Conservation (phyloP, 2,329 filamentous ascomycete genomes). For the Sordariomycetes sp. region DNA sequence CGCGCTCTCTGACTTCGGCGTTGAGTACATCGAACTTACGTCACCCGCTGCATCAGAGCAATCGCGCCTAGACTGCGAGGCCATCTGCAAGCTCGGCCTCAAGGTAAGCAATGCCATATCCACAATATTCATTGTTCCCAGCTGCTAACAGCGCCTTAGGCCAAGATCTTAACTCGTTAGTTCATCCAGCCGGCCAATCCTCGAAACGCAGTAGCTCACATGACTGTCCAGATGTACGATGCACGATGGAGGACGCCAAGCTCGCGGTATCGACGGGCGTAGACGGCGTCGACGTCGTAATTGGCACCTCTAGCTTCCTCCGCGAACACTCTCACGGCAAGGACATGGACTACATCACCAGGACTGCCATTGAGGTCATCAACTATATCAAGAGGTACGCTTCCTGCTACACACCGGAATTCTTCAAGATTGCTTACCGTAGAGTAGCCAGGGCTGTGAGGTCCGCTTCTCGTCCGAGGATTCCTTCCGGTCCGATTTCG, state of each 20-base stretch:
- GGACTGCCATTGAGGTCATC: conserved; percentile 73
- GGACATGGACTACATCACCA: conserved; percentile 66
- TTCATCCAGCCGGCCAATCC: neutral
- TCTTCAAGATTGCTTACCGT: neutral
- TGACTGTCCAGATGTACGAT: conserved; percentile 5
- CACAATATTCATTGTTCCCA: conserved; percentile 14
- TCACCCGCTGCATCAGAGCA: conserved; percentile 76
- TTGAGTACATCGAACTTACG: conserved; percentile 59
- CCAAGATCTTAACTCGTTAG: conserved; percentile 55
- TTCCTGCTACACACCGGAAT: neutral
- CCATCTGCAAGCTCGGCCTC: conserved; percentile 82
- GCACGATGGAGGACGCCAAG: conserved; percentile 38
- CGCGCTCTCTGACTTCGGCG: conserved; percentile 66
- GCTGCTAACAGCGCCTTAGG: conserved; percentile 5
- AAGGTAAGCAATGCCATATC: conserved; percentile 29
- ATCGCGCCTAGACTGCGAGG: conserved; percentile 71
- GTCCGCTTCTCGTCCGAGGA: conserved; percentile 54
- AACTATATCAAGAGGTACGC: conserved; percentile 8
- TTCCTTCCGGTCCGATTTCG: conserved; percentile 72
- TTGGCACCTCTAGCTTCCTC: conserved; percentile 71
- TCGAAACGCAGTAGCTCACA: neutral
- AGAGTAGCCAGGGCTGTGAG: conserved; percentile 10
- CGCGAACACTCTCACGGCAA: conserved; percentile 82
- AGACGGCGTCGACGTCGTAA: conserved; percentile 70
- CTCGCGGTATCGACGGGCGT: conserved; percentile 72